A percentile compares a stretch with the other conserved stretches of the same genome.
phyloP scores from a whole-genome alignment of 305 asterid genomes.

The Ajuga reptans region DNA sequence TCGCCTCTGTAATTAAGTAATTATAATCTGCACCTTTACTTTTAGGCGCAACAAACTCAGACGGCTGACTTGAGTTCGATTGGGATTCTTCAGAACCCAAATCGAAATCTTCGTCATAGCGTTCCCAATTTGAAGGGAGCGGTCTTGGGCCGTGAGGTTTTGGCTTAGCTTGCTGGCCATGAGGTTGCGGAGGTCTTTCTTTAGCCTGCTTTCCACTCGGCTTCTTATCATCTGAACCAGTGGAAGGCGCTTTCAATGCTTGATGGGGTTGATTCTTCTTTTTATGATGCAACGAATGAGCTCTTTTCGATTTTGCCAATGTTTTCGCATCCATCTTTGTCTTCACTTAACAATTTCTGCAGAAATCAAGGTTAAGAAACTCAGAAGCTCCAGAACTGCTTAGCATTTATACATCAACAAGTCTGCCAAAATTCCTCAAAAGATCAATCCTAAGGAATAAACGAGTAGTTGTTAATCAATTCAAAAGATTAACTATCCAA shows the following conservation, averaged over 20 bases:
- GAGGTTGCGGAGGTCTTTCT: constrained; percentile 35
- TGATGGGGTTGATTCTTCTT: constrained; percentile 57
- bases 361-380: not conserved
- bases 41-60: constrained; percentile 53
- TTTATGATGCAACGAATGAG: constrained; percentile 62
- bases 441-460: not conserved
- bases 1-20: constrained; percentile 64
- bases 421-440: not conserved
- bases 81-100: constrained; percentile 35
- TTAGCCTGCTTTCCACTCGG: constrained; percentile 36
- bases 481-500: too few species aligned
- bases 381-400: not conserved
- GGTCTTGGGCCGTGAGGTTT: constrained; percentile 32
- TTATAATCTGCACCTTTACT: constrained; percentile 82
- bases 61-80: constrained; percentile 28
- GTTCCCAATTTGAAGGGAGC: constrained; percentile 85
- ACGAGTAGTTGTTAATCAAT: not conserved
- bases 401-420: not conserved
- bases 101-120: constrained; percentile 47
- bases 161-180: constrained; percentile 32
- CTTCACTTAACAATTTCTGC: constrained; percentile 8
- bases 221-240: constrained; percentile 37
- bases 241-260: constrained; percentile 36
- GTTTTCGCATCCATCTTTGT: constrained; percentile 64
- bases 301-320: constrained; percentile 83